Evolutionary conservation across 2,329 filamentous ascomycete genomes (phyloP), one percentile per base, ranked within the genome.

Genomic region (Ophiocordyceps australis): DNA sequence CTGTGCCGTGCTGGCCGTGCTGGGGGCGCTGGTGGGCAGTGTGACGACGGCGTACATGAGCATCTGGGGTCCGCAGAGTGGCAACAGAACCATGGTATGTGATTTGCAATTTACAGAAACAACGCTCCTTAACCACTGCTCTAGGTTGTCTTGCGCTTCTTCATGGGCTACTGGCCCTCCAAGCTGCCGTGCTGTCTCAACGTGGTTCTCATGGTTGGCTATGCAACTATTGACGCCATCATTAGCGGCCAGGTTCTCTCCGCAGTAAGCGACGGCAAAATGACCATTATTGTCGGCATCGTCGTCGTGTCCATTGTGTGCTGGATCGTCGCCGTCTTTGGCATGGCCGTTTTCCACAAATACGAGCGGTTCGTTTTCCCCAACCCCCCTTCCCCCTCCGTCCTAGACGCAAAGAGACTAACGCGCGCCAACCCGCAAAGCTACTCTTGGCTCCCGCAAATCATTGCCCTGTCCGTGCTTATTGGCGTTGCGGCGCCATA

Each of bases 191-290:
- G 41, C 4, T 28, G 43, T 7, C 39, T 44, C 12, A 42, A 41
- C 25, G 32, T 45, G 62, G 66, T 80, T 41, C 75, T 75, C 27
- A 49, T 74, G 37, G 71, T 83, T 44, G 79, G 79, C 25, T 86
- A 80, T 72, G 74, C 73, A 5, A 62, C 73, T 0, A 72, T 83
- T 35, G 86, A 89, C 41, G 65, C 69, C 28, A 83, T 89, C 33
- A 77, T 86, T 11, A 80, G 78, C 12, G 76, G 77, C 1, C 74
- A 86, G 45, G 62, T 86, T 6, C 61, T 89, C 37, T 62, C 80
- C 29, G 74, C 79, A 1, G 72, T 86, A 23, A 83, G 81, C 42
- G 42, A 48, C 23, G 42, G 41, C 5, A 48, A 64, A 25, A 69
- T 85, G 35, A 75, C 76, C 6, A 75, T 77, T 23, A 75, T 59